Base-by-base conservation (phyloP, 2,329 filamentous ascomycete genomes). In the Colletotrichum nymphaeae region DNA sequence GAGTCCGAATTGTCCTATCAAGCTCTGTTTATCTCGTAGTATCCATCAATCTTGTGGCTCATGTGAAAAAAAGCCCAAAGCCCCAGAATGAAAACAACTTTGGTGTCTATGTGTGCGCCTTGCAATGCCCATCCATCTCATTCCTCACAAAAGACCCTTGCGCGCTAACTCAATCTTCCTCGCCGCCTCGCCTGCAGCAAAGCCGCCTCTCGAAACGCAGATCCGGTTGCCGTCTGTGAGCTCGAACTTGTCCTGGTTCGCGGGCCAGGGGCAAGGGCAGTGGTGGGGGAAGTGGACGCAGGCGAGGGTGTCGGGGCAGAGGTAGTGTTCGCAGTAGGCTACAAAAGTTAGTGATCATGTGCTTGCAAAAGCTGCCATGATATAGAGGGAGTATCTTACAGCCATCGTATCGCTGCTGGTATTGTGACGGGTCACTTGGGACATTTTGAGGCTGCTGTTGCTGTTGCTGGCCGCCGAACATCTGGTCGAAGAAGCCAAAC, bases 401-500 rank as follows among this genome's bases (percentile, higher is more conserved):
- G 76, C 86, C 85, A 37, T 92, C 89, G 81, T 94, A 95, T 72
- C 90, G 89, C 74, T 89, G 85, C 78, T 91, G 92, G 82, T 98
- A 98, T 86, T 94, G 93, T 28, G 87, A 85, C 16, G 94, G 93
- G 84, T 98, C 96, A 79, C 94, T 97, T 2, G 94, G 90, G 32
- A 93, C 94, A 81, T 98, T 97, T 58, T 85, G 82, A 60, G 89
- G 83, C 76, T 91, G 88, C 70, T 90, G 86, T 14, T 87, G 84
- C 12, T 81, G 79, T 58, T 80, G 81, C 73, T 88, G 87, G 76
- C 90, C 90, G 78, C 91, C 89, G 82, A 99, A 98, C 94, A 98
- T 98, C 79, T 98, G 95, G 82, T 98, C 95, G 85, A 98, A 99
- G 89, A 99, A 98, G 81, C 94, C 93, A 83, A 98, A 98, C 84